Percentiles rank a stretch among this genome's conserved stretches.
phyloP scores from a whole-genome alignment of 2,329 filamentous ascomycete genomes.

The Penicillium sp. region DNA sequence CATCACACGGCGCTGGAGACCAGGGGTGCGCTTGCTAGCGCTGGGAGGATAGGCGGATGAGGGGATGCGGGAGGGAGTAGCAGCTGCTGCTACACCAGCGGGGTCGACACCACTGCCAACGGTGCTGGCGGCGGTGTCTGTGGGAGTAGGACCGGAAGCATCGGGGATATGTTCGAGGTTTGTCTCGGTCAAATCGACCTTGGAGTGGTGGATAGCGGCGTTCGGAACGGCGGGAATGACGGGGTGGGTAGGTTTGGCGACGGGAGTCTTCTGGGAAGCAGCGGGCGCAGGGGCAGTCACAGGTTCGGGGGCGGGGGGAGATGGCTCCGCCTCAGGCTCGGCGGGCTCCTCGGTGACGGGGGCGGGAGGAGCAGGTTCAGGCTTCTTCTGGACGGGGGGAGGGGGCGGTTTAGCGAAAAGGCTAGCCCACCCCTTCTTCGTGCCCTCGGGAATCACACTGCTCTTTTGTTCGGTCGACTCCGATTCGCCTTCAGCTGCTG shows the following conservation, averaged over 20 bases:
- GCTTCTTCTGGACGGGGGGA: constrained; percentile 47
- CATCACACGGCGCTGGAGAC: constrained; percentile 78
- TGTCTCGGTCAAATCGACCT: constrained; percentile 80
- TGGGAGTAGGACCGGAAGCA: constrained; percentile 69
- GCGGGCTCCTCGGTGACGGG: constrained; percentile 27
- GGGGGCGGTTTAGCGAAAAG: constrained; percentile 66
- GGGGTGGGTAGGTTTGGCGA: constrained; percentile 36
- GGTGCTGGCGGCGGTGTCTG: constrained; percentile 83
- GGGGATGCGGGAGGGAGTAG: constrained; percentile 54
- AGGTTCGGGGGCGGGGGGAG: constrained; percentile 48
- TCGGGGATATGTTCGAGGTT: constrained; percentile 91
- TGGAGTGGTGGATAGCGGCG: constrained; percentile 60
- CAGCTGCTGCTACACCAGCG: constrained; percentile 54
- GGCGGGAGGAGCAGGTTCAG: constrained; percentile 39
- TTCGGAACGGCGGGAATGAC: constrained; percentile 37
- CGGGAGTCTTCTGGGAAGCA: constrained; percentile 30
- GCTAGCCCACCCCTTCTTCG: constrained; percentile 63
- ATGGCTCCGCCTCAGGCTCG: constrained; percentile 32
- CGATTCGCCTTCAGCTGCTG: constrained; percentile 23
- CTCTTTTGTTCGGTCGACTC: constrained; percentile 32
- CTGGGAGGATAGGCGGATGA: constrained; percentile 74
- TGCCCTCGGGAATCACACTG: constrained; percentile 37
- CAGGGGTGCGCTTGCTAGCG: constrained; percentile 73
- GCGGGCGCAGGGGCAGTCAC: constrained; percentile 38
- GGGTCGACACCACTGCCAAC: constrained; percentile 81